A percentile compares a stretch with the other conserved stretches of the same genome.
These are phyloP conservation scores for Ulota crispa DNA, from an alignment of 225 moss, liverwort and hornwort genomes.

Conservation along the genomic window DNA sequence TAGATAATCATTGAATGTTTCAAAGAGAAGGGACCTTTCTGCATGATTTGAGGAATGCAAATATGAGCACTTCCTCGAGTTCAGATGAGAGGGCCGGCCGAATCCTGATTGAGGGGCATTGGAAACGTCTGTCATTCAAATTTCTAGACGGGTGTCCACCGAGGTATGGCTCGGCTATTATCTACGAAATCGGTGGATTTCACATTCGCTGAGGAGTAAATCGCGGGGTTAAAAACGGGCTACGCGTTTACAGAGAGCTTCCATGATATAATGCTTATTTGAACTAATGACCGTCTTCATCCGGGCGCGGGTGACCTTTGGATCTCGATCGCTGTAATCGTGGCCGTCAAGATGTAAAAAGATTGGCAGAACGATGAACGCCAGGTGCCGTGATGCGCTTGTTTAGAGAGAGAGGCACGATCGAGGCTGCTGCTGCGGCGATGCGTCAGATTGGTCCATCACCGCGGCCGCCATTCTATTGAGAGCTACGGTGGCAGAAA, in stretches of 20 bases:
- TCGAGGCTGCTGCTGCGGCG: not conserved
- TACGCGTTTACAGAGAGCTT: not conserved
- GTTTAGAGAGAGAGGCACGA: conserved; percentile 3
- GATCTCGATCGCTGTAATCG: not conserved
- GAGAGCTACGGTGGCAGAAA: conserved; percentile 11
- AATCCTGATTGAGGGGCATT: too few relatives aligned
- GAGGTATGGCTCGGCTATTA: too few relatives aligned
- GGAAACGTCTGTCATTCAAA: not conserved
- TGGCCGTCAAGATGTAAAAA: not conserved
- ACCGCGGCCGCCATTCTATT: not conserved
- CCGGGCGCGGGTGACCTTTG: not conserved
- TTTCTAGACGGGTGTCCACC: not conserved
- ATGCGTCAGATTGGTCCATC: not conserved
- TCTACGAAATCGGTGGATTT: not conserved
- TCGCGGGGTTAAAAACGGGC: not conserved
- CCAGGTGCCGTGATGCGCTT: conserved; percentile 5
- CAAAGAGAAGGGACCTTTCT: too few relatives aligned
- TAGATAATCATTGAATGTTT: too few relatives aligned
- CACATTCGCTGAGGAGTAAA: too few relatives aligned
- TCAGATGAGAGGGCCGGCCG: too few relatives aligned
- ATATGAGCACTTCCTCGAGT: too few relatives aligned
- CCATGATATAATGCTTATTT: not conserved
- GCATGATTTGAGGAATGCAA: too few relatives aligned
- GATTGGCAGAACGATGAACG: not conserved
- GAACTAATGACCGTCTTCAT: not conserved